Base-by-base conservation (phyloP, 331 rosid genomes). In the Malus hybrid region DNA sequence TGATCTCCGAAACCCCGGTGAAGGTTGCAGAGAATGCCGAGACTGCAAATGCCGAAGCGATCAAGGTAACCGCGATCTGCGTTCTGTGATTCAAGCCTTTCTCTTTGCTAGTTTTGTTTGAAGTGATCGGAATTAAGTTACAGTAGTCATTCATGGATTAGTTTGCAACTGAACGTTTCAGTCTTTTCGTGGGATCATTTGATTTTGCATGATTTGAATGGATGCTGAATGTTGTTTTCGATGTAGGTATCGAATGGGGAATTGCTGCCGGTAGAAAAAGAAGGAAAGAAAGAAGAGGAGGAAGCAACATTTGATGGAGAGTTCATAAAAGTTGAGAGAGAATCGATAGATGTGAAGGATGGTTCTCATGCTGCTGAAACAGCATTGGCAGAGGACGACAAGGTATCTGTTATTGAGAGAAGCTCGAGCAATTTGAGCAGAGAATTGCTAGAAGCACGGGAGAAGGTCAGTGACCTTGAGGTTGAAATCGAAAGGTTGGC, bases 281-380 rank as follows among this genome's bases (percentile, higher is more conserved):
- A 80, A 77, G 77, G 62, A 69, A 92, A 85, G 90, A 95, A 83
- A 73, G 97, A 95, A 71, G 97, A 90, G 67, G 98, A 95, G 77
- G 97, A 94, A 60, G 86, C 87, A 69, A 81, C 88, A 70, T 83
- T 91, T 6, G 99, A 90, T 78, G 99, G 96, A 39, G 99, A 92
- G 75, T 95, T 95, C 85, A 90, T 95, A 27, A 95, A 95, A 83
- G 91, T 95, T 69, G 98, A 95, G 85, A 95, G 80, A 88, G 98
- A 92, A 83, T 66, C 87, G 12, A 61, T 87, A 11, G 90, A 84
- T 29, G 83, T 55, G 52, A 82, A 88, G 72, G 87, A 85, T 54
- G 71, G 73, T 32, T 56, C 81, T 54, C 84, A 57, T 71, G 16
- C 70, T 52, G 76, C 77, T 71, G 77, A 71, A 64, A 64, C 57